Evolutionary conservation across 2,329 filamentous ascomycete species (phyloP), one percentile per base, ranked within the genome.

Genomic region (Ophiosphaerella narmari): DNA sequence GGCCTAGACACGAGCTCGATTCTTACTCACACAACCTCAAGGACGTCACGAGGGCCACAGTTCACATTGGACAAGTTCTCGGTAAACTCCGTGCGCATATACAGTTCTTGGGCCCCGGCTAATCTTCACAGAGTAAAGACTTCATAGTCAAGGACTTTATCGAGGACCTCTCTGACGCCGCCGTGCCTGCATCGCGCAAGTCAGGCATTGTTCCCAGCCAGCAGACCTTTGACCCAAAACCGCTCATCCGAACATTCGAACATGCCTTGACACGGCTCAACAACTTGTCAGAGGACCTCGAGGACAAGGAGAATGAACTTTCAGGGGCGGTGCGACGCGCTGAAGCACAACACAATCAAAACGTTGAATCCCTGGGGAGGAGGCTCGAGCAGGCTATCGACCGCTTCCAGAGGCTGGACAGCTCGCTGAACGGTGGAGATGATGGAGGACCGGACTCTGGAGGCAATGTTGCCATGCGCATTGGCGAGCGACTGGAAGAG

Each of bases 141-240:
- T 99, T 97, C 69, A 97, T 97, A 57, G 93, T 97, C 60, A 91
- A 96, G 68, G 94, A 99, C 77, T 99, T 99, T 71, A 87, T 99
- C 64, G 95, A 99, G 72, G 85, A 87, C 43, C 86, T 99, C 50
- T 94, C 93, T 43, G 92, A 97, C 57, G 89, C 82, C 62, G 89
- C 91, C 18, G 83, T 91, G 32, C 87, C 90, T n/a, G 80, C 82
- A 18, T 89, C 87, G 67, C 89, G 94, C 46, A 88, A 90, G 52
- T 97, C 92, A 12, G 86, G 84, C 7, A 81, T 83, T 29, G 65
- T 73, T 54, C 62, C 73, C 26, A 59, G 52, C 55, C 63, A 67
- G 54, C 56, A 71, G 54, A 68, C 80, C 4, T 99, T 99, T 76
- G 94, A 99, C 67, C 91, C 94, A 0, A 99, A 99, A 75, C 95